Evolutionary conservation across 495 filamentous ascomycete species (phyloP).

Genomic region (Schizothecium vesticola): DNA sequence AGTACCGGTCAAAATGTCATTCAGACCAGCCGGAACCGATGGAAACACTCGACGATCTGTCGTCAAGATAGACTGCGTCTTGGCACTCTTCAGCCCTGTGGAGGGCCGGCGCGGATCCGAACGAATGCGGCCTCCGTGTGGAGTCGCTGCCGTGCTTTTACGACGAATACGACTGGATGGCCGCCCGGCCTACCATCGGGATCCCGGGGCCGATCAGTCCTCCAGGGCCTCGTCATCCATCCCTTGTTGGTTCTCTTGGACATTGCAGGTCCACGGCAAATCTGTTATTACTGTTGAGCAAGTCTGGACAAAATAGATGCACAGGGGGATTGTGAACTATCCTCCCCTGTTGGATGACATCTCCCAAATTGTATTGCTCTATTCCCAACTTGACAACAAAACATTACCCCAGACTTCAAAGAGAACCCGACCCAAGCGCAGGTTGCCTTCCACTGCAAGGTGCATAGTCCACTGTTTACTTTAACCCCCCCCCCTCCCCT

Average conservation of each 20-base stretch:
- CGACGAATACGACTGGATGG: background rate
- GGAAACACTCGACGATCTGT: background rate
- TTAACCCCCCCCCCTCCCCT: background rate
- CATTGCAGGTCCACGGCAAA: no score
- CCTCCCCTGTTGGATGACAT: no score
- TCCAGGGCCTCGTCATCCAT: no score
- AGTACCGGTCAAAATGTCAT: no score
- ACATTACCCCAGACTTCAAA: no score
- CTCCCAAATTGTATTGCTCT: background rate
- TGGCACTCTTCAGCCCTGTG: background rate
- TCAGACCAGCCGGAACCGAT: background rate
- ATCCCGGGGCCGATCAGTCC: background rate
- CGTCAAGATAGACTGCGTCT: slow-evolving; percentile 7
- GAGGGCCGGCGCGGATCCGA: background rate
- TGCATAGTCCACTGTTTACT: background rate
- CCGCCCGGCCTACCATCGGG: background rate
- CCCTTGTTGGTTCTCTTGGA: no score
- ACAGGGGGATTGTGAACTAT: no score
- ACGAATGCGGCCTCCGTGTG: background rate
- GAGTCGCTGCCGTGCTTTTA: background rate
- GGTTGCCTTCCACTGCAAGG: background rate
- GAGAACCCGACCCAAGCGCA: no score
- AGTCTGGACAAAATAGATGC: no score
- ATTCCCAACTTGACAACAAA: no score
- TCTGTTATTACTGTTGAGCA: no score